Evolutionary conservation across 2,329 filamentous ascomycete genomes (phyloP), one percentile per base, ranked within the genome.

Genomic region (Fusarium siculi): DNA sequence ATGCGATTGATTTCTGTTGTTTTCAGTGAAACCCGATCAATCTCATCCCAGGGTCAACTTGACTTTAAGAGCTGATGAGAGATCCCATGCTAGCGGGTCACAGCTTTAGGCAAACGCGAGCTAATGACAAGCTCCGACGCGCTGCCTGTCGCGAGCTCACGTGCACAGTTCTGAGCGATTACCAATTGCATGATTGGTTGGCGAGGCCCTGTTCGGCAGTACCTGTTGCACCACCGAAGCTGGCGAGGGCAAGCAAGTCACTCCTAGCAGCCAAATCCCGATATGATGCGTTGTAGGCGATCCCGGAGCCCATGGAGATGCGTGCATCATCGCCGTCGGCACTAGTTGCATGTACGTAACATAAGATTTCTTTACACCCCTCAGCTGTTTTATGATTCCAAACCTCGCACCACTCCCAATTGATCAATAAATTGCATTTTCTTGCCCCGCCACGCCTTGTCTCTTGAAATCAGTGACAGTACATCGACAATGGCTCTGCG

Each of bases 81-180:
- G 68, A 76, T 62, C 70, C 71, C 72, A 71, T 67, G 60, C 70
- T 71, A 74, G 70, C 61, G 55, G 70, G 76, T 61, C 75, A 67
- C 62, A 78, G 74, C 75, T 77, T 58, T 76, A 78, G 77, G 79
- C 79, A 80, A 79, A 79, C 80, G 79, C 80, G 79, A 72, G 76
- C 66, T 36, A 55, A 23, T 44, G 63, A 63, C 76, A 77, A 62
- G 70, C 70, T 40, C 56, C 73, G 47, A 66, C 74, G 79, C 64
- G 66, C 59, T 61, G 46, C 59, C 46, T 61, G 63, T 73, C 80
- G 74, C 80, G 80, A 62, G 18, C 21, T 81, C 80, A 81, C 80
- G 79, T 81, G 80, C 25, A 6, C 6, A 42, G 43, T 28, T 30
- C 40, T 8, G 16, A 55, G 28, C 46, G 58, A 79, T 79, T 77